Evolutionary conservation across 1,284 basidiomycete genomes (phyloP).

Genomic region (Puccinia coronata): DNA sequence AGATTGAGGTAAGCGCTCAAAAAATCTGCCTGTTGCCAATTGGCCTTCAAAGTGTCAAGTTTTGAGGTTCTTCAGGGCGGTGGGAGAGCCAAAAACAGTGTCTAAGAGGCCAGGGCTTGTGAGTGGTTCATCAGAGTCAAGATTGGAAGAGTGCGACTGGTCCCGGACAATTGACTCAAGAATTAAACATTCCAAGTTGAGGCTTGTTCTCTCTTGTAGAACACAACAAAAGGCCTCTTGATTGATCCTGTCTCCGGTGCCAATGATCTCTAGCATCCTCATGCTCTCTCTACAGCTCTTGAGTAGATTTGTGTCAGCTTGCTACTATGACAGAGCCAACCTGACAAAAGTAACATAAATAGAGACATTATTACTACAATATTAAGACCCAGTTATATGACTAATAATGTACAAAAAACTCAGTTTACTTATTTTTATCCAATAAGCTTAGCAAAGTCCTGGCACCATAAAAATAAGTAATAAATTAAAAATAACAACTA

Average conservation of each 20-base stretch:
- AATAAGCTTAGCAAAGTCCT: too few relatives aligned
- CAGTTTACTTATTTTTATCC: too few relatives aligned
- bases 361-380: too few relatives aligned
- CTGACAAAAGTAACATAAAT: too few relatives aligned
- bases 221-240: not conserved
- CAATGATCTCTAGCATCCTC: not conserved
- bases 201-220: not conserved
- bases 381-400: too few relatives aligned
- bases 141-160: not conserved
- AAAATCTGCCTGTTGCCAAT: not conserved
- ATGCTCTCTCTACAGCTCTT: not conserved
- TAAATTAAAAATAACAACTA: too few relatives aligned
- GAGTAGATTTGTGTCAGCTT: not conserved
- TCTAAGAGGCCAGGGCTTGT: not conserved
- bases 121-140: not conserved
- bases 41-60: not conserved
- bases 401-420: too few relatives aligned
- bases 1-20: not conserved
- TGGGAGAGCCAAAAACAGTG: not conserved
- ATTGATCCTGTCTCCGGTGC: not conserved
- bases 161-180: not conserved
- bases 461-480: too few relatives aligned
- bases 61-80: not conserved
- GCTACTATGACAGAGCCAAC: too few relatives aligned
- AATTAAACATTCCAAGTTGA: not conserved